Conservation (phyloP, 2,329 filamentous ascomycete species). For the Hymenoscyphus salicellus region DNA sequence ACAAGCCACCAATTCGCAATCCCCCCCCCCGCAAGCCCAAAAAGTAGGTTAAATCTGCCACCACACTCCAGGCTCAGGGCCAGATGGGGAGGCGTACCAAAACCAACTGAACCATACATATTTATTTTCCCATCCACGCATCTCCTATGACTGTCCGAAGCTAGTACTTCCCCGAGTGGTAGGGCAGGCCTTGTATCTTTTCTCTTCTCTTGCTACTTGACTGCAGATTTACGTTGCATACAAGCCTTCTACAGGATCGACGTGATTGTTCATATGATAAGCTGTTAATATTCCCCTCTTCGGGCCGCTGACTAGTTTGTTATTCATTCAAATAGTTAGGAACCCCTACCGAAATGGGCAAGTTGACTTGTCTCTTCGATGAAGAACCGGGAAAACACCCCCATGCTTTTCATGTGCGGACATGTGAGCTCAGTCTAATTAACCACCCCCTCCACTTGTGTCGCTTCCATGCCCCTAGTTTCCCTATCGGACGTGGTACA, state of each 20-base stretch:
- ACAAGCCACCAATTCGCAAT: neutral
- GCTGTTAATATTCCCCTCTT: neutral
- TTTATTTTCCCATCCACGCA: neutral
- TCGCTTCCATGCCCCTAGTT: neutral
- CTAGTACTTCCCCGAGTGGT: neutral
- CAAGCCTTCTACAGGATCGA: neutral
- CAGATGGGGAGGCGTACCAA: neutral
- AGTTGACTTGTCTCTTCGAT: neutral
- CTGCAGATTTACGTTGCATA: neutral
- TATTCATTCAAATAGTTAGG: neutral
- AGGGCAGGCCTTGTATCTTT: neutral
- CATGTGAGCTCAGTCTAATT: constrained; percentile 1
- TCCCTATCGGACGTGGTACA: neutral
- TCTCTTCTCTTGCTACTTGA: too few species aligned
- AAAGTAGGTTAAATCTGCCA: neutral
- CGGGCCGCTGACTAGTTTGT: neutral
- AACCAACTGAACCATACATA: neutral
- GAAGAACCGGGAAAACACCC: neutral
- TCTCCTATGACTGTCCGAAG: neutral
- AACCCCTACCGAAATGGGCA: neutral
- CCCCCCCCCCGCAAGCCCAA: neutral
- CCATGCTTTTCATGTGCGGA: neutral
- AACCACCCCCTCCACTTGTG: neutral
- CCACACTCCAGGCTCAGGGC: neutral
- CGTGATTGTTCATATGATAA: neutral